phyloP scores from a whole-genome alignment of 768 basidiomycete genomes.

The Lactarius vividus region DNA sequence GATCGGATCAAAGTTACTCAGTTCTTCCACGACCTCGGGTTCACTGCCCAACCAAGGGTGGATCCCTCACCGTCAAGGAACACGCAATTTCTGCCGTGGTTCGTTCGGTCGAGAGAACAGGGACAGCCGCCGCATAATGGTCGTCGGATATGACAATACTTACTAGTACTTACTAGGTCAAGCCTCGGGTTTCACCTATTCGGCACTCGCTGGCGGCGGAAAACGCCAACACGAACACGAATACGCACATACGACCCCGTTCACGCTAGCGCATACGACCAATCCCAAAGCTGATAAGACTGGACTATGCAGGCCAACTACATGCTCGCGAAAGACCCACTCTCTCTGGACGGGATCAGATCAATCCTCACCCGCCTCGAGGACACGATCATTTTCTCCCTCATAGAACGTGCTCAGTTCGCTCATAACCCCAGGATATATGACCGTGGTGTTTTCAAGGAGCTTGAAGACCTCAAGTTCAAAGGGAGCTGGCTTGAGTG shows the following conservation, averaged over 20 bases:
- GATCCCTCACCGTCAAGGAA: neutral
- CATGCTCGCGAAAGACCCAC: slow-evolving; percentile 65
- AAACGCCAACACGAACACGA: neutral
- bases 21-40: neutral
- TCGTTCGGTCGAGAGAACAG: neutral
- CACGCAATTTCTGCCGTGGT: neutral
- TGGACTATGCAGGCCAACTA: slow-evolving; percentile 51
- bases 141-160: neutral
- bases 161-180: slow-evolving; percentile 1
- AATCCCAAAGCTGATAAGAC: neutral
- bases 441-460: slow-evolving; percentile 70
- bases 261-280: neutral
- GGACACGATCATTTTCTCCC: slow-evolving; percentile 97
- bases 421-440: slow-evolving; percentile 92
- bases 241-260: neutral
- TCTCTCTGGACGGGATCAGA: slow-evolving; percentile 86
- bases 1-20: neutral
- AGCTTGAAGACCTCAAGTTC: slow-evolving; percentile 72
- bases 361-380: slow-evolving; percentile 86
- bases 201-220: neutral
- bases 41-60: too few species aligned
- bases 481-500: slow-evolving; percentile 93
- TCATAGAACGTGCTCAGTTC: slow-evolving; percentile 97
- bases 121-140: neutral
- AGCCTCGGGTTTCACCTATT: neutral